Base-by-base conservation (phyloP, 768 basidiomycete species). In the Trametes cubensis region DNA sequence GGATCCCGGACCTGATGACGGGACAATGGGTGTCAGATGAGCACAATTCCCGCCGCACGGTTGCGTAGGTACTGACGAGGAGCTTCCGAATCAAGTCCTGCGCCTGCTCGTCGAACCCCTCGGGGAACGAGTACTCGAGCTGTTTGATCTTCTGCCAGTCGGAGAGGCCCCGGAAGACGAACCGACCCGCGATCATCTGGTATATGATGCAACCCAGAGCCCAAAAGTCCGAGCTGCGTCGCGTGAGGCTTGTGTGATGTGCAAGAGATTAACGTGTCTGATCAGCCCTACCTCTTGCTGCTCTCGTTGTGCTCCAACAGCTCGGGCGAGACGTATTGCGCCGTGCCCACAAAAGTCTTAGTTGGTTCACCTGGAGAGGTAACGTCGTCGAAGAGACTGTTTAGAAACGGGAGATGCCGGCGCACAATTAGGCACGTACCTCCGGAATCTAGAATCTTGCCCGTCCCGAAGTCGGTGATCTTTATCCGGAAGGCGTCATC, bases 391-490 rank as follows among this genome's bases (percentile, higher is more conserved):
- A n/a, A 25, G 18, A 40, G 46, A 40, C 20, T 28, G 59, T 14
- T 48, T 50, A 69, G 60, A 34, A 40, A 20, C 65, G 67, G 66
- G 25, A 62, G 18, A 41, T 63, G 62, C 65, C 59, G 64, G 58
- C 3, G 69, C 41, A 65, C 48, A 30, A 42, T 42, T 26, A 67
- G 53, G 57, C 14, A 75, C 85, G 69, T 58, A 87, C 87, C 74
- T 54, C 77, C 79, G 21, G 80, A 71, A 62, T 87, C 85, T 38
- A 87, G 76, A 63, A 91, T 78, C 75, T 91, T 90, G 20, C 94
- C 94, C 4, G 94, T 95, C 6, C 97, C 97, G 74, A 98, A 98
- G 73, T 99, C 97, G 17, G 94, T 92, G n/a, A 99, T 84, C 74
- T 94, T 96, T 71, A 97, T 85, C 56, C 94, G 86, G 76, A 88